Base-by-base conservation (phyloP, 169 alveolate species). In the Miamiensis avidus region DNA sequence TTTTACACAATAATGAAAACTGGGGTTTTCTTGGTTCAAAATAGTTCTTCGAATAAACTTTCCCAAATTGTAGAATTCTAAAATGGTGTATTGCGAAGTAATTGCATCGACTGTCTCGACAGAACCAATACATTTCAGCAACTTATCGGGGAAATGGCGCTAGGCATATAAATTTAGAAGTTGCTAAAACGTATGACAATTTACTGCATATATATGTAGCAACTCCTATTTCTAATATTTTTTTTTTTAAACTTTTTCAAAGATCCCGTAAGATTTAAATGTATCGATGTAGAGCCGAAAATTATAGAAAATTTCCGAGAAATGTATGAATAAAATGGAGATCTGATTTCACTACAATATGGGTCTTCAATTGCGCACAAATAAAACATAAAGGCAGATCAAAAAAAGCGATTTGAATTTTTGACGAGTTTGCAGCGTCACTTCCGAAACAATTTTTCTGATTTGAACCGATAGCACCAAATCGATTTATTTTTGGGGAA, bases 31-130 rank as follows among this genome's bases (percentile, higher is more conserved):
- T 64, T 85, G 82, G 84, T 75, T 74, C 83, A 89, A 74, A 86
- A 84, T 85, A 72, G 90, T 81, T 20, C 77, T 84, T 75, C 78
- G 81, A 86, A 34, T 88, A 77, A 76, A 77, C 83, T 82, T 86
- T 83, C 64, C 84, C 84, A 72, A 33, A 73, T 78, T 69, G 82
- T 90, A 28, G 82, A 83, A 33, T 79, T 95, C 26, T 90, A 95
- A 85, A 93, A 90, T 88, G 97, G 97, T 75, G 93, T 93, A 32
- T 90, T 93, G 20, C 83, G 97, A 85, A 91, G 96, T 31, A 95
- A 95, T 89, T 95, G 97, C 85, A 89, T 95, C 31, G 97, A 95
- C 83, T 95, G 96, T 65, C 87, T 95, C 34, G 97, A 95, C 87
- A 89, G 97, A 88, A 95, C 97, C 16, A 95, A 95, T 82, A 88